Evolutionary conservation across 78 protist genomes (phyloP).

Genomic region (slime mould (Dictyostelium discoideum)): DNA sequence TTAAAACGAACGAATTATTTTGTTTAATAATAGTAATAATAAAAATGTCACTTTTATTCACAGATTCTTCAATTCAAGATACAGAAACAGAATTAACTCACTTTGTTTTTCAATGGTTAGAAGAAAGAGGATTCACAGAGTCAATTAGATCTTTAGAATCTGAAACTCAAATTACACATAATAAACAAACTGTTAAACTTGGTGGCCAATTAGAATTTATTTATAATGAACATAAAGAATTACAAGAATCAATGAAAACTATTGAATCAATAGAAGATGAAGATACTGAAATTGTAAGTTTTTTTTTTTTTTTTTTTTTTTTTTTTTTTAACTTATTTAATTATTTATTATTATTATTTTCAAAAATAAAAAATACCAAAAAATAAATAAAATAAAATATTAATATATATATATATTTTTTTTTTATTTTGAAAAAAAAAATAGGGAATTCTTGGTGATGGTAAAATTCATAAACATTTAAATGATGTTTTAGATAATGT

Average conservation of each 20-base stretch:
- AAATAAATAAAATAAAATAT: neutral
- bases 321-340: too few relatives aligned
- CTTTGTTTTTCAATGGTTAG: slow-evolving; percentile 58
- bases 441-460: slow-evolving; percentile 35
- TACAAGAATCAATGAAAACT: slow-evolving; percentile 39
- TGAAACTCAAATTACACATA: slow-evolving; percentile 1
- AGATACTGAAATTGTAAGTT: slow-evolving; percentile 36
- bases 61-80: slow-evolving; percentile 1
- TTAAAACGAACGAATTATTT: neutral
- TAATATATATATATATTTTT: neutral
- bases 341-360: too few relatives aligned
- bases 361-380: too few relatives aligned
- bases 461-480: neutral
- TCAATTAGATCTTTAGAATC: slow-evolving; percentile 11
- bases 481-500: neutral
- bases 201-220: slow-evolving; percentile 59
- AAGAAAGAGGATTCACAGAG: slow-evolving; percentile 45
- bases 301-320: neutral
- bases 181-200: slow-evolving; percentile 2
- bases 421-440: neutral
- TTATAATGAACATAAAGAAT: slow-evolving; percentile 38
- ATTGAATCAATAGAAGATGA: neutral
- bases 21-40: neutral
- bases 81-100: slow-evolving; percentile 16
- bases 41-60: slow-evolving; percentile 6